These are phyloP conservation scores for Sphagnum contortum DNA, from an alignment of 225 moss, liverwort and hornwort genomes.

Conservation along the genomic window DNA sequence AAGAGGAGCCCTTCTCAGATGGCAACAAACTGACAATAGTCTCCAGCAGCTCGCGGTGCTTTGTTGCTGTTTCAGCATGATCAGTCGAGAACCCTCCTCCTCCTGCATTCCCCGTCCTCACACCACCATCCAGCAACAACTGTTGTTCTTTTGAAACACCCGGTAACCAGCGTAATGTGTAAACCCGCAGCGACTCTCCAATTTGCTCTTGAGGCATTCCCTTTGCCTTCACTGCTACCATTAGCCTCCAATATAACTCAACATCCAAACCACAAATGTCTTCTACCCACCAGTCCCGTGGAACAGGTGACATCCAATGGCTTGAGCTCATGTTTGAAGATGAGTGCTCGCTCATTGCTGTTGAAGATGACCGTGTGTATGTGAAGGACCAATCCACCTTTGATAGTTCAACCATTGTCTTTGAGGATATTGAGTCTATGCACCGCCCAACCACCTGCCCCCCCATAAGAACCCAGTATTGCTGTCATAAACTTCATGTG, in stretches of 20 bases:
- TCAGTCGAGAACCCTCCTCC: conserved; percentile 9
- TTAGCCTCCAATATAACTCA: conserved; percentile 57
- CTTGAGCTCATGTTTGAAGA: conserved; percentile 30
- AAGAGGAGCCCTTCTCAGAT: conserved; percentile 42
- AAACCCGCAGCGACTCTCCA: conserved; percentile 52
- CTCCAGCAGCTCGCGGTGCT: conserved; percentile 54
- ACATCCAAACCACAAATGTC: conserved; percentile 60
- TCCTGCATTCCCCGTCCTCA: conserved; percentile 8
- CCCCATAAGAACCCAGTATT: not conserved
- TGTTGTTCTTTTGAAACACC: conserved; percentile 25
- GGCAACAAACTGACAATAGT: conserved; percentile 60
- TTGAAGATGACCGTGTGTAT: conserved; percentile 27
- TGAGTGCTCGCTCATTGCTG: conserved; percentile 11
- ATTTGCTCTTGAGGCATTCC: conserved; percentile 40
- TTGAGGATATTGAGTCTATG: conserved; percentile 62
- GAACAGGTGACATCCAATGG: conserved; percentile 29
- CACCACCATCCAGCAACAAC: not conserved
- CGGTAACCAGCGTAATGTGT: conserved; percentile 42
- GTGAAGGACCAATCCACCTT: conserved; percentile 70
- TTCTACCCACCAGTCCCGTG: conserved; percentile 75
- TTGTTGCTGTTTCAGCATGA: conserved; percentile 24
- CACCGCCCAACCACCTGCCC: conserved; percentile 42
- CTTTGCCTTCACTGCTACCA: conserved; percentile 58
- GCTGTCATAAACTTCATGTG: not conserved
- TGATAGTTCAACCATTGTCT: conserved; percentile 23